Conservation (phyloP, 1,139 yeast species). For the Suhomyces atakaporum region DNA sequence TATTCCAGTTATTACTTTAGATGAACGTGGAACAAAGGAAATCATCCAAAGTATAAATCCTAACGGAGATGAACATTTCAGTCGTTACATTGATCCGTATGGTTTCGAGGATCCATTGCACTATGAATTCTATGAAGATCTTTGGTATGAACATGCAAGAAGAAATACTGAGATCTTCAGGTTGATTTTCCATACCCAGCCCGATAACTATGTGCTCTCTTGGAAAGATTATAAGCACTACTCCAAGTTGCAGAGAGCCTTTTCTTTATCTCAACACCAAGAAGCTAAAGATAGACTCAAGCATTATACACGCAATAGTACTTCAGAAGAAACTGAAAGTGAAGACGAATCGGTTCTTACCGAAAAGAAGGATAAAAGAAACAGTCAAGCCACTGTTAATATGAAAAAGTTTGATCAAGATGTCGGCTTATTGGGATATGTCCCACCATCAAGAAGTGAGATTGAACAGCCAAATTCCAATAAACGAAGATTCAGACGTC, state of each 20-base stretch:
- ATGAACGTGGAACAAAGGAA: slow-evolving; percentile 47
- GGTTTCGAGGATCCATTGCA: slow-evolving; percentile 83
- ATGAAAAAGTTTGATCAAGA: slow-evolving; percentile 29
- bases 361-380: slow-evolving; percentile 11
- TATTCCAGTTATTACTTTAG: slow-evolving; percentile 50
- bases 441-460: slow-evolving; percentile 29
- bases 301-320: slow-evolving; percentile 8
- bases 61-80: slow-evolving; percentile 31
- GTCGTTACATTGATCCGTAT: slow-evolving; percentile 78
- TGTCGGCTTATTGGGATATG: slow-evolving; percentile 43
- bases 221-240: slow-evolving; percentile 89
- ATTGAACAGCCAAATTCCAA: slow-evolving; percentile 4
- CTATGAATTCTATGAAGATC: slow-evolving; percentile 76
- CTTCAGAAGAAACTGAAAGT: slow-evolving; percentile 19
- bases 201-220: slow-evolving; percentile 81
- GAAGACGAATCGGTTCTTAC: slow-evolving; percentile 16
- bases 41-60: slow-evolving; percentile 42
- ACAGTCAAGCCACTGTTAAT: slow-evolving; percentile 30
- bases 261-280: slow-evolving; percentile 50
- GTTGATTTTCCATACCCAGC: slow-evolving; percentile 89
- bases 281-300: slow-evolving; percentile 35
- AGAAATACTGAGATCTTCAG: slow-evolving; percentile 82
- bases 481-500: slow-evolving; percentile 16
- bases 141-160: slow-evolving; percentile 86
- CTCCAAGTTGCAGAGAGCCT: slow-evolving; percentile 57